Base-by-base conservation (phyloP, 2,329 filamentous ascomycete genomes). In the Diaporthe australafricana region DNA sequence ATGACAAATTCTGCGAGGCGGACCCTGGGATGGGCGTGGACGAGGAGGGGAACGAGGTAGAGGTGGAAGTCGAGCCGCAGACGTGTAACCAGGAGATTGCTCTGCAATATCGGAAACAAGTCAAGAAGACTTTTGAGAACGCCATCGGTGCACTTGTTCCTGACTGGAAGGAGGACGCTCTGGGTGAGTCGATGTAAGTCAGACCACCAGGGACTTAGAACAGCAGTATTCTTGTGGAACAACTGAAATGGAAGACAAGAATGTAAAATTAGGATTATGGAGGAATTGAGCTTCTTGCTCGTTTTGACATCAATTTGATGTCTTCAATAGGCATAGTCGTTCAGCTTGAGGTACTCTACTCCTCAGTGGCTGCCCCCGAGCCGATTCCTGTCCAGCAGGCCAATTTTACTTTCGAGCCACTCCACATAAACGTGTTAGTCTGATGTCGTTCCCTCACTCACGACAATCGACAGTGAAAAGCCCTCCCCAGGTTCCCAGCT, bases 81-180 rank as follows among this genome's bases (percentile, higher is more conserved):
- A 87, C 84, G 52, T 74, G 73, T 12, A 87, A 87, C 66, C 87
- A 89, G 79, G 75, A 77, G 55, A 77, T 90, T 52, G 88, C 86
- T 17, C 57, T 84, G 22, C 78, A 81, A n/a, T 90, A 90, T 75
- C 80, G 88, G 30, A 76, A 77, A 35, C 82, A 87, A 74, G 89
- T 86, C 75, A 81, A 83, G 67, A 81, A 78, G 27, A 87, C 89
- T 1, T 73, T 90, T 67, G 80, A 83, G 72, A 83, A 80, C 53
- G 84, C 78, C 2, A 72, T 81, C 42, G 52, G 30, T 5, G 48
- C 60, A 1, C 72, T 78, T n/a, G 68, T 53, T 3, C 71, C 73
- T 6, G 56, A 66, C 42, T 73, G 71, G 73, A 57, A 71, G 45
- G 35, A 27, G 1, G 68, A 52, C 27, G 66, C 17, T 38, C 14